Evolutionary conservation across 331 rosid genomes (phyloP), one percentile per base, ranked within the genome.

Genomic region (Spiraea crenata): DNA sequence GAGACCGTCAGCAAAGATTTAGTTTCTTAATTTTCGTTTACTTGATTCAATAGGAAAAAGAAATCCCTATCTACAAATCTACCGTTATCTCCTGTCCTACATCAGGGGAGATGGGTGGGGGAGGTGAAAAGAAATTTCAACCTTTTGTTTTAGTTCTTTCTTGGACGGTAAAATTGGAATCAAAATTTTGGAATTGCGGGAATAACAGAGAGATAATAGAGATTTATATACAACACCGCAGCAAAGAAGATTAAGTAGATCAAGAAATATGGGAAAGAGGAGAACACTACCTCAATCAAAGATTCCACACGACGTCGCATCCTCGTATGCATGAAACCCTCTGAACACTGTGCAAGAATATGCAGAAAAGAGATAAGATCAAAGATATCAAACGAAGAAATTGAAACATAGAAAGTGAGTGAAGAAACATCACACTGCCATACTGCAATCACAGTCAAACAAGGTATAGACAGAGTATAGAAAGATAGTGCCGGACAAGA

Each of bases 241-340:
- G 68, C 41, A 52, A 54, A 48, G 7, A 50, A 40, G 60, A 37
- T 3, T 17, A 64, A 9, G 50, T 9, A 10, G 60, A 16, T 37
- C n/a, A 11, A 64, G 15, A 8, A 71, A 40, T 38, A 63, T 7
- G 57, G 31, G 13, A 39, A 64, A 51, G 63, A 25, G 44, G 12
- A 40, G 57, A 69, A 68, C 12, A 47, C 48, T 82, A 91, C 97
- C 95, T 85, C 91, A 87, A 93, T 93, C 84, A 91, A 78, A 69
- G 96, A 85, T 76, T 91, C 99, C 83, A 93, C 97, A 16, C 97
- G 97, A 50, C 99, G 96, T 25, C 99, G 85, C 99, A 91, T 93
- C 83, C 99, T 77, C 35, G 99, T 85, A 86, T 93, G 99, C 99
- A 93, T 93, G 80, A 93, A 93, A 64, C 97, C 97, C 84, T 93